Base-by-base conservation (phyloP, 768 basidiomycete species). In the Galerina sulciceps region DNA sequence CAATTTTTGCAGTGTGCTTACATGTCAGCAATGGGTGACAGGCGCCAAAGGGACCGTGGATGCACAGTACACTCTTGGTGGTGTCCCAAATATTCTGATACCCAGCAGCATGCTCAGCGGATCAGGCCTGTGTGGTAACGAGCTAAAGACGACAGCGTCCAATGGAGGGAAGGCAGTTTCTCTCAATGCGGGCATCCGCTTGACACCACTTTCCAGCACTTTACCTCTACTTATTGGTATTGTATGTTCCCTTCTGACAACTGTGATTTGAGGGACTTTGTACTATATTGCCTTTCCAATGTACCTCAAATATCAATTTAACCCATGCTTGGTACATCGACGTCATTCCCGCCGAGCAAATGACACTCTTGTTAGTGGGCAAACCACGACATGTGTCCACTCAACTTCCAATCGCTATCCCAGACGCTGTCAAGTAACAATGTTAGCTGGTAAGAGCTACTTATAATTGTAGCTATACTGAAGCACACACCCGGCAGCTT, bases 401-500 rank as follows among this genome's bases (percentile, higher is more conserved):
- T 81, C 73, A 77, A 80, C 14, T 68, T 64, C 83, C 84, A 85
- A 53, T 70, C 65, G 35, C 56, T 67, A 11, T 69, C 62, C 69
- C 72, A 77, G 11, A 75, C 70, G 22, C 73, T 79, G 53, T 47
- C 36, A 38, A 47, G 23, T 6, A 23, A 36, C 17, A 23, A 17
- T 42, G 59, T 45, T 35, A 22, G 13, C 15, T n/a, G 17, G 6
- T 38, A 38, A 53, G 42, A 8, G 18, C 23, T 10, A 31, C 17
- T 22, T 14, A 14, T 15, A 31, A 18, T 11, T 14, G 34, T 2
- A 41, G 13, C 3, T 6, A 57, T 43, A 38, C 47, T 40, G 20
- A 31, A 31, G 17, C 10, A 70, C 86, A 69, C 72, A 92, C 91
- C 94, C 94, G 58, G 92, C 88, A 14, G 85, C 93, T 11, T 82